Evolutionary conservation across 129 eudicot species (phyloP).

Genomic region (Flaveria sonorensis): DNA sequence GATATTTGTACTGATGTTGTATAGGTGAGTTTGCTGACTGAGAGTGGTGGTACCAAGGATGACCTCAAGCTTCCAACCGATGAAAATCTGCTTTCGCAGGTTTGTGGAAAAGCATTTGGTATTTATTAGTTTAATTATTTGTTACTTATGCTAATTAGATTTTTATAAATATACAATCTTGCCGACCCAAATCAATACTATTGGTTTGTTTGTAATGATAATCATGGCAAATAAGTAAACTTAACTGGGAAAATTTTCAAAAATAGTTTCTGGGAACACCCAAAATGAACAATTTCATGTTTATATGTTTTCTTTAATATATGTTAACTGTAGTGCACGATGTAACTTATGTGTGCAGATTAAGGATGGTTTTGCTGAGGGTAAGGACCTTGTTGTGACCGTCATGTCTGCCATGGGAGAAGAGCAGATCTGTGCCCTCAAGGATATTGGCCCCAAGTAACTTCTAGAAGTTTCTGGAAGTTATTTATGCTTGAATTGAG

Average conservation of each 20-base stretch:
- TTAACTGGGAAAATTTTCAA: too few relatives aligned
- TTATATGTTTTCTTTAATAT: not conserved
- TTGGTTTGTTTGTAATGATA: not conserved
- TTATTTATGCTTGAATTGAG: not conserved
- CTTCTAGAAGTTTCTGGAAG: not conserved
- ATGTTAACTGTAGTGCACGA: not conserved
- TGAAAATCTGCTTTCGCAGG: conserved; percentile 64
- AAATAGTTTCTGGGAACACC: too few relatives aligned
- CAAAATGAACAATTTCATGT: not conserved
- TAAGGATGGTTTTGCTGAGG: conserved; percentile 78
- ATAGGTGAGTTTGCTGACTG: conserved; percentile 71
- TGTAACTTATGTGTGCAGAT: conserved; percentile 46
- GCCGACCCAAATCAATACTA: not conserved
- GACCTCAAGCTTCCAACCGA: conserved; percentile 76
- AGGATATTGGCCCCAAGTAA: conserved; percentile 80
- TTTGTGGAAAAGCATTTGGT: conserved; percentile 21
- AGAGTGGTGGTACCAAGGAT: conserved; percentile 70
- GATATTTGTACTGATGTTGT: not conserved
- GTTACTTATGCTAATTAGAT: not conserved
- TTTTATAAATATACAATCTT: not conserved
- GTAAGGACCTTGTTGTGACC: conserved; percentile 73
- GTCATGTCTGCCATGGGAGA: conserved; percentile 94
- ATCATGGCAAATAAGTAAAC: not conserved
- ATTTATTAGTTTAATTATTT: not conserved
- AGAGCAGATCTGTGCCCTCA: conserved; percentile 76